These are phyloP conservation scores for Volvariella volvacea DNA, from an alignment of 1,284 basidiomycete species.

Conservation along the genomic window DNA sequence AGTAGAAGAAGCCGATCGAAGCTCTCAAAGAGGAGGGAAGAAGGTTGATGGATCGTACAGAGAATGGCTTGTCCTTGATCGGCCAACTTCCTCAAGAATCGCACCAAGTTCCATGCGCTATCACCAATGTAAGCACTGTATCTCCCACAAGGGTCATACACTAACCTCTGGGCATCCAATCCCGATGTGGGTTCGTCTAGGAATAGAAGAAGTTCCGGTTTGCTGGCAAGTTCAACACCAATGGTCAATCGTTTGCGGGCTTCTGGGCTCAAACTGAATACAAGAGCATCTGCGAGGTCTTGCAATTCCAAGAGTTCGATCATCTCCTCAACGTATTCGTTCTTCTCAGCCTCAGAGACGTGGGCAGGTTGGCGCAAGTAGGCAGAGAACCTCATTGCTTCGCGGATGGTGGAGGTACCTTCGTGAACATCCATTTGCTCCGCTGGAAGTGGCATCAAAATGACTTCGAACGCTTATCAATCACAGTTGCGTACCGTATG, in stretches of 20 bases:
- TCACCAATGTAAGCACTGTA: conserved; percentile 23
- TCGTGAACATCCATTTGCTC: conserved; percentile 90
- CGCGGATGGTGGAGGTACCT: conserved; percentile 79
- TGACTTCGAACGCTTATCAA: conserved; percentile 13
- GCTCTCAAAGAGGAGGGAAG: conserved; percentile 51
- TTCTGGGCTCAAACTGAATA: conserved; percentile 64
- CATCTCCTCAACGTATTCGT: conserved; percentile 74
- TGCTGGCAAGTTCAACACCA: conserved; percentile 83
- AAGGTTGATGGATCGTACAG: conserved; percentile 63
- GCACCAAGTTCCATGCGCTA: conserved; percentile 77
- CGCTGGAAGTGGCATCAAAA: conserved; percentile 46
- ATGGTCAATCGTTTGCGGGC: conserved; percentile 85
- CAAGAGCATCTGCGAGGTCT: conserved; percentile 56
- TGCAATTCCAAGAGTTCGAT: conserved; percentile 67
- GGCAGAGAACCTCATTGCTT: conserved; percentile 87
- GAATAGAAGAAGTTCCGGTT: conserved; percentile 79
- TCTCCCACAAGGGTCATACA: not conserved
- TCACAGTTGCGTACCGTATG: conserved; percentile 49
- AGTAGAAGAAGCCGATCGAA: conserved; percentile 72
- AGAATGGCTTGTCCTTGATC: conserved; percentile 79
- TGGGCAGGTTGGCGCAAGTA: conserved; percentile 80
- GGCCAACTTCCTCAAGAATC: conserved; percentile 80
- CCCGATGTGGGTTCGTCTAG: conserved; percentile 60
- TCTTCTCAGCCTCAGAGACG: conserved; percentile 73
- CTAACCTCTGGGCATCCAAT: conserved; percentile 62